Evolutionary conservation across 495 filamentous ascomycete genomes (phyloP), one percentile per base, ranked within the genome.

Genomic region (Oleoguttula mirabilis): DNA sequence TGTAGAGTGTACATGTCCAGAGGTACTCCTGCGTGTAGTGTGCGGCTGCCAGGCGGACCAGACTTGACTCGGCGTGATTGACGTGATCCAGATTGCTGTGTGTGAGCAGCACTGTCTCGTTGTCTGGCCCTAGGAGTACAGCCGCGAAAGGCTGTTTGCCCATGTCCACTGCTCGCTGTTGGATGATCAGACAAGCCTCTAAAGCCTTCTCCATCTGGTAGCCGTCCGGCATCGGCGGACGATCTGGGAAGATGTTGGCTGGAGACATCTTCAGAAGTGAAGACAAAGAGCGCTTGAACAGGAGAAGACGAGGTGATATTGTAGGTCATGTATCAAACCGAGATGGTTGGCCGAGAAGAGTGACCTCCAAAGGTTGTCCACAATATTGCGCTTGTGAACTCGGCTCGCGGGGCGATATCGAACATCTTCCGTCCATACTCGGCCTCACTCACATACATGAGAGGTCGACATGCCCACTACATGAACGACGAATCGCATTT

Each of bases 1-100:
- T 67, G 16, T 72, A 62, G 19, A 73, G 55, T 2, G 71, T 72
- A 44, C 69, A 72, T 8, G 44, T 48, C 52, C 63, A 65, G 0
- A 73, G 60, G 46, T 65, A 75, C 4, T 62, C 60, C 48, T 65
- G 66, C 11, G 62, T 53, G 40, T 68, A 73, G 44, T 72, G 70
- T 3, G 57, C 55, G 23, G 70, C 69, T 3, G 70, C 66, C 32
- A 70, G 58, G 36, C 69, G 62, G 0, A 69, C 71, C 0, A 73
- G 59, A 35, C 65, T 65, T 42, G 59, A 60, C 43, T 73, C 71
- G 0, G 70, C 68, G 48, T 73, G 71, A 32, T 71, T 68, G n/a
- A 73, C 69, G 32, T 72, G 68, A 25, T 70, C 70, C 11, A 72
- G 50, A n/a, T 67, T 70, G 40, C 65, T 62, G 16, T 70, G 69